phyloP scores from a whole-genome alignment of 1,284 basidiomycete species.

The Pseudozyma hubeiensis region DNA sequence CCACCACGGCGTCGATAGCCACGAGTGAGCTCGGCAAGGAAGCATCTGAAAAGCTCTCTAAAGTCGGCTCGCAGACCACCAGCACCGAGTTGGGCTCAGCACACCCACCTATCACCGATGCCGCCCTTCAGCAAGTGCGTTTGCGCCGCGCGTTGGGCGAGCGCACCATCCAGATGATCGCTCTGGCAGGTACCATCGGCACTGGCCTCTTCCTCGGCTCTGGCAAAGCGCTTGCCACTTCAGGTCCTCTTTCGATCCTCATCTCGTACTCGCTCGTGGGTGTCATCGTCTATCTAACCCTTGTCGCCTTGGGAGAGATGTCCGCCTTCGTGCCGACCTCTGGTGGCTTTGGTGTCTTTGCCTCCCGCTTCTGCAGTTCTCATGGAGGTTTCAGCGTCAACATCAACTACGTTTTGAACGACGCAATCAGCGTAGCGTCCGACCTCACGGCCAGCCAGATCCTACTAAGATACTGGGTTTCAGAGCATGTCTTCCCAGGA shows the following conservation, averaged over 20 bases:
- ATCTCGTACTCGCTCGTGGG: conserved; percentile 65
- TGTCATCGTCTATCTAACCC: conserved; percentile 67
- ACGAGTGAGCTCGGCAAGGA: conserved; percentile 5
- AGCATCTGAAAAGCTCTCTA: conserved; percentile 6
- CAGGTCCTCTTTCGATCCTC: conserved; percentile 71
- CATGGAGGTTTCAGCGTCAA: conserved; percentile 37
- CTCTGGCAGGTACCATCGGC: conserved; percentile 73
- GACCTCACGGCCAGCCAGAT: conserved; percentile 73
- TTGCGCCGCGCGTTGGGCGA: conserved; percentile 54
- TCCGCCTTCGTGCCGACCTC: conserved; percentile 56
- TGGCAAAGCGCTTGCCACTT: conserved; percentile 70
- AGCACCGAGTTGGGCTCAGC: conserved; percentile 5
- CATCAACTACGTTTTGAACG: conserved; percentile 55
- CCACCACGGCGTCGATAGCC: conserved; percentile 2
- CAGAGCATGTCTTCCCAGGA: conserved; percentile 30
- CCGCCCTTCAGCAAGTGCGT: conserved; percentile 30
- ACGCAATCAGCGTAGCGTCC: conserved; percentile 52
- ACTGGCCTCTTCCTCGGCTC: conserved; percentile 72
- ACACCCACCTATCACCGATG: conserved; percentile 23
- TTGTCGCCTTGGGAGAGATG: conserved; percentile 67
- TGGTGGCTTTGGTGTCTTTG: conserved; percentile 62
- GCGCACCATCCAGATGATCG: conserved; percentile 70
- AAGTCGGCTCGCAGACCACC: conserved; percentile 18
- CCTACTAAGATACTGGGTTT: conserved; percentile 45
- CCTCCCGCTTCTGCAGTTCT: conserved; percentile 55